Evolutionary conservation across 257 asterid genomes (phyloP).

Genomic region (Phtheirospermum japonicum): DNA sequence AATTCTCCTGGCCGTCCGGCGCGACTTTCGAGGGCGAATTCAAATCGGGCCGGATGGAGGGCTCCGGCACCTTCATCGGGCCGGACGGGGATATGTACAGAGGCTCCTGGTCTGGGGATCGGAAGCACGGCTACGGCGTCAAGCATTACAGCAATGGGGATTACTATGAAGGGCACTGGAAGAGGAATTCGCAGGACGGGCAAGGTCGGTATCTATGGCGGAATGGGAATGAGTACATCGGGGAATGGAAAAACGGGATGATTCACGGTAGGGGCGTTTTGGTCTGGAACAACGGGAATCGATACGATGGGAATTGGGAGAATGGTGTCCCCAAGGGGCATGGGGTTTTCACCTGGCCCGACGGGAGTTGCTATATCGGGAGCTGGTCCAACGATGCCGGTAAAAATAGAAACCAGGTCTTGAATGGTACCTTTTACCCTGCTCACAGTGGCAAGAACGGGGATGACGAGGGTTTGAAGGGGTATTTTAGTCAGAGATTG

Average conservation of each 20-base stretch:
- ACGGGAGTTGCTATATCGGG: constrained; percentile 84
- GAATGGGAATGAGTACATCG: constrained; percentile 77
- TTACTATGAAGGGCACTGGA: constrained; percentile 84
- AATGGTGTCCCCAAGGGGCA: constrained; percentile 71
- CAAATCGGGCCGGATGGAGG: constrained; percentile 93
- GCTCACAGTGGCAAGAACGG: constrained; percentile 41
- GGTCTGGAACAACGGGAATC: constrained; percentile 80
- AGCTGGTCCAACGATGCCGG: constrained; percentile 53
- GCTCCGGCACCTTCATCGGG: constrained; percentile 75
- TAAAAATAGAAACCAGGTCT: constrained; percentile 34
- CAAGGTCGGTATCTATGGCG: constrained; percentile 85
- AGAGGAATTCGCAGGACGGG: constrained; percentile 72
- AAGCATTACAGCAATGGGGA: constrained; percentile 88
- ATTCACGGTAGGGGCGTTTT: constrained; percentile 81
- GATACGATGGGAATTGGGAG: constrained; percentile 86
- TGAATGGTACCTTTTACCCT: constrained; percentile 80
- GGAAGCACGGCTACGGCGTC: constrained; percentile 79
- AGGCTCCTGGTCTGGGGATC: constrained; percentile 83
- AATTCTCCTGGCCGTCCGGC: constrained; percentile 95
- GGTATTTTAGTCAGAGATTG: constrained; percentile 37
- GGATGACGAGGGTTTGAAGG: constrained; percentile 35
- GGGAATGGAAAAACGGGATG: constrained; percentile 86
- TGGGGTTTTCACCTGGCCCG: constrained; percentile 93
- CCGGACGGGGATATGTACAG: constrained; percentile 71
- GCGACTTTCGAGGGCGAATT: constrained; percentile 90